A percentile compares a stretch with the other conserved stretches of the same genome.
phyloP scores from a whole-genome alignment of 2,329 filamentous ascomycete species.

The Exophiala calicioides region DNA sequence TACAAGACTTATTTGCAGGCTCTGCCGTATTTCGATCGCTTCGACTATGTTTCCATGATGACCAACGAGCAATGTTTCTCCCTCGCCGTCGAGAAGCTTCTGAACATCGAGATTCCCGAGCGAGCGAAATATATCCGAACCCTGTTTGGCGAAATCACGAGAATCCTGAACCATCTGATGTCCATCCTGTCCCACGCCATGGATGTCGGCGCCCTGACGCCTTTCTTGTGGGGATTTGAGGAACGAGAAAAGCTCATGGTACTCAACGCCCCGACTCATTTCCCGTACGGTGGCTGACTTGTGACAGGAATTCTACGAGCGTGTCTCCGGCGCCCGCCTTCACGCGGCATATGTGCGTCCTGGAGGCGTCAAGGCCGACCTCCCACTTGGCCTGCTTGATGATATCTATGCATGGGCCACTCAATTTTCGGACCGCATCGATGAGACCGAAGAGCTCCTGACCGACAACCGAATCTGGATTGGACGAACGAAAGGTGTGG shows the following conservation, averaged over 20 bases:
- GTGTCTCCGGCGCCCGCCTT: slow-evolving; percentile 94
- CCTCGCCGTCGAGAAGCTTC: slow-evolving; percentile 92
- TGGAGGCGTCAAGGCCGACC: slow-evolving; percentile 92
- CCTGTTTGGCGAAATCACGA: slow-evolving; percentile 91
- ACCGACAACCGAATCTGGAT: slow-evolving; percentile 99
- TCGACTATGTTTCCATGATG: slow-evolving; percentile 99
- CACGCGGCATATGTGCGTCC: slow-evolving; percentile 97
- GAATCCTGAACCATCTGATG: slow-evolving; percentile 96
- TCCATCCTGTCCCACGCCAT: slow-evolving; percentile 95
- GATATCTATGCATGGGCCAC: slow-evolving; percentile 99
- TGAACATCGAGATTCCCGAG: slow-evolving; percentile 94
- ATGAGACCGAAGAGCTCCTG: slow-evolving; percentile 97
- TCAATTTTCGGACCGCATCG: slow-evolving; percentile 96
- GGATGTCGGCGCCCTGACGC: slow-evolving; percentile 97
- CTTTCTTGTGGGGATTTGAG: slow-evolving; percentile 99
- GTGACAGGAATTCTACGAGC: slow-evolving; percentile 94
- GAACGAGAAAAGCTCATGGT: slow-evolving; percentile 99
- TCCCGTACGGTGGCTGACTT: slow-evolving; percentile 3
- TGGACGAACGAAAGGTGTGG: slow-evolving; percentile 83
- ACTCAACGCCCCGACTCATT: slow-evolving; percentile 41
- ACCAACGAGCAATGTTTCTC: slow-evolving; percentile 99
- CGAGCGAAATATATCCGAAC: slow-evolving; percentile 97
- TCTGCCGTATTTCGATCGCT: slow-evolving; percentile 95
- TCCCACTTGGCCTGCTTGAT: slow-evolving; percentile 89
- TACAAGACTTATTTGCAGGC: slow-evolving; percentile 99